phyloP scores from a whole-genome alignment of 192 early-diverging fungal species.

The Geranomyces variabilis region DNA sequence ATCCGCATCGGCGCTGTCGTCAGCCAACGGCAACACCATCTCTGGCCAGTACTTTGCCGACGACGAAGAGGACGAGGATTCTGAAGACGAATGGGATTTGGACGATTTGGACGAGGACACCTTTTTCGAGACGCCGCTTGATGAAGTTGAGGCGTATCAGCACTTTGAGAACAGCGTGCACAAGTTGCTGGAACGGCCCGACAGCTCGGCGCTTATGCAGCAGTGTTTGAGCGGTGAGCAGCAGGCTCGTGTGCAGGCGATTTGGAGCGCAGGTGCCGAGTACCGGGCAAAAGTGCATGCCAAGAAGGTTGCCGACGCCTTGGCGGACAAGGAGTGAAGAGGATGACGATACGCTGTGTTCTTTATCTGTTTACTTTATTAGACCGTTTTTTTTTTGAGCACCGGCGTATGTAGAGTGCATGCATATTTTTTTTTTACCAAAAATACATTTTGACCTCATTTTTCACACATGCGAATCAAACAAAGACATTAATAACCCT shows the following conservation, averaged over 20 bases:
- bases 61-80: constrained; percentile 44
- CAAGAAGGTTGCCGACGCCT: neutral
- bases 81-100: constrained; percentile 64
- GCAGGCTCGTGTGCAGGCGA: neutral
- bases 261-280: neutral
- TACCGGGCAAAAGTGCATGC: constrained; percentile 4
- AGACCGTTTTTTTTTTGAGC: too few species aligned
- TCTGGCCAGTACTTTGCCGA: constrained; percentile 16
- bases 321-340: too few species aligned
- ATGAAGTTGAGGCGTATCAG: constrained; percentile 37
- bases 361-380: too few species aligned
- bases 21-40: neutral
- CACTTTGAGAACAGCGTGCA: constrained; percentile 29
- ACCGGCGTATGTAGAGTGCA: too few species aligned
- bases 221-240: constrained; percentile 12
- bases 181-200: neutral
- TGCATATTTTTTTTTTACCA: too few species aligned
- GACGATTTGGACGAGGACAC: constrained; percentile 48
- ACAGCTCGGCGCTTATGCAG: constrained; percentile 13
- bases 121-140: constrained; percentile 39
- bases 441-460: too few species aligned
- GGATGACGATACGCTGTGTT: too few species aligned
- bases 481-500: too few species aligned
- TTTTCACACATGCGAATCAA: too few species aligned
- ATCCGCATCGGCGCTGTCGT: neutral